phyloP scores from a whole-genome alignment of 768 basidiomycete genomes.

The Myochromella boudieri region DNA sequence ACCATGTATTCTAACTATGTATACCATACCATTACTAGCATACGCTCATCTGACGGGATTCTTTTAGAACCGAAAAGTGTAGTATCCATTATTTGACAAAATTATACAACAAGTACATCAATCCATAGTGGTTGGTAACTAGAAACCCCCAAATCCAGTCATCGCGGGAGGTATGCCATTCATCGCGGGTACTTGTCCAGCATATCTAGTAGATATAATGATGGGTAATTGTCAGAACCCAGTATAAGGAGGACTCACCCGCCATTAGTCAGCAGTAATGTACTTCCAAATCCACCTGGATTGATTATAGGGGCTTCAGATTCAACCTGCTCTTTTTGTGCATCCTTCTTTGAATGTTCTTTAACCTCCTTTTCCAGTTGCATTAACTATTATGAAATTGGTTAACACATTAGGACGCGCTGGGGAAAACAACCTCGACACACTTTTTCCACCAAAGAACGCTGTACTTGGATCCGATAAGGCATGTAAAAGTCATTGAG shows the following conservation, averaged over 20 bases:
- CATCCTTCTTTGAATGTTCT: slow-evolving; percentile 84
- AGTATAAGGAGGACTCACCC: slow-evolving; percentile 36
- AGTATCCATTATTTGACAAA: slow-evolving; percentile 4
- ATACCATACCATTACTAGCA: slow-evolving; percentile 15
- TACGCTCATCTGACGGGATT: not conserved
- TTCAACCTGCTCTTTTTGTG: slow-evolving; percentile 87
- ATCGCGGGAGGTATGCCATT: slow-evolving; percentile 73
- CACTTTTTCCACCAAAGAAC: slow-evolving; percentile 77
- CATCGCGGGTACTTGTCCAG: slow-evolving; percentile 65
- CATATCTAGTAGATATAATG: slow-evolving; percentile 55
- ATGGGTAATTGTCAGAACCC: slow-evolving; percentile 4
- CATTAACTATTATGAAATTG: slow-evolving; percentile 48
- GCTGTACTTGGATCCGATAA: slow-evolving; percentile 85
- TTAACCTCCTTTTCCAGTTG: slow-evolving; percentile 86
- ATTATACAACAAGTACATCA: slow-evolving; percentile 31
- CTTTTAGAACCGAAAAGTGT: not conserved
- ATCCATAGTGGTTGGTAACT: slow-evolving; percentile 18
- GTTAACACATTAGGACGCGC: not conserved
- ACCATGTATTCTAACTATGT: slow-evolving; percentile 19
- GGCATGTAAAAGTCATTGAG: slow-evolving; percentile 99
- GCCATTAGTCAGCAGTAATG: slow-evolving; percentile 75
- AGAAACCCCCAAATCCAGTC: slow-evolving; percentile 59
- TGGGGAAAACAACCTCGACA: slow-evolving; percentile 5
- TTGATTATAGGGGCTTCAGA: slow-evolving; percentile 88
- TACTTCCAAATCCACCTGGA: slow-evolving; percentile 64